These are phyloP conservation scores for Collybiopsis confluens DNA, from an alignment of 768 basidiomycete species.

Conservation along the genomic window DNA sequence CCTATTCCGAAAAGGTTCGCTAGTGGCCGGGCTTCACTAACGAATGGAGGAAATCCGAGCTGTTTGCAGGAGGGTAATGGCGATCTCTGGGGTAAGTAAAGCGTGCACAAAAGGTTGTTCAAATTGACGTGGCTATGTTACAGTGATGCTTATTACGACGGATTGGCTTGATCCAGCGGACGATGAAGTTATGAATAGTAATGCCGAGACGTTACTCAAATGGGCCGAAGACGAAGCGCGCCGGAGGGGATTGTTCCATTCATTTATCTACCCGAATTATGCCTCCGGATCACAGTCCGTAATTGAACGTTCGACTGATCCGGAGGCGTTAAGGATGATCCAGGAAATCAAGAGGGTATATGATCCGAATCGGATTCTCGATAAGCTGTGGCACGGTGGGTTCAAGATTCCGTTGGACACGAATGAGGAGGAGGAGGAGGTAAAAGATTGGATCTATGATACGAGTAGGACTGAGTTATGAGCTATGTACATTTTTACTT, in stretches of 20 bases:
- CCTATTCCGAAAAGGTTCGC: neutral
- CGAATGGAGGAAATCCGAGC: no score
- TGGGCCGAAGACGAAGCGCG: conserved; percentile 9
- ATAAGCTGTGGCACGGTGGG: conserved; percentile 3
- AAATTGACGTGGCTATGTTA: neutral
- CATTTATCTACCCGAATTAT: conserved; percentile 7
- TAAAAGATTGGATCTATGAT: no score
- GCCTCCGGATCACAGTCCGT: neutral
- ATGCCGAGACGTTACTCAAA: neutral
- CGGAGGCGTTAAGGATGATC: neutral
- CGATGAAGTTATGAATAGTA: conserved; percentile 10
- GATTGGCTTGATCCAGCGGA: conserved; percentile 11
- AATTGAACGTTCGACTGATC: neutral
- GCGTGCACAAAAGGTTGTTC: neutral
- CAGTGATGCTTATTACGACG: conserved; percentile 8
- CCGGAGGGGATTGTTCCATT: neutral
- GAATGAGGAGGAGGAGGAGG: no score
- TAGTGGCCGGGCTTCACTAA: no score
- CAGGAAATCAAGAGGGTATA: neutral
- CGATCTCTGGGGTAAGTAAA: conserved; percentile 7
- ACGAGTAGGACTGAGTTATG: no score
- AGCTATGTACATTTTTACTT: no score
- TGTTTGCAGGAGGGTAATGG: conserved; percentile 10
- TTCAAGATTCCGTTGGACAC: conserved; percentile 8
- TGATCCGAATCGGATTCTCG: neutral